Evolutionary conservation across 441 rosid species (phyloP).

Genomic region (Populus trichocarpa): DNA sequence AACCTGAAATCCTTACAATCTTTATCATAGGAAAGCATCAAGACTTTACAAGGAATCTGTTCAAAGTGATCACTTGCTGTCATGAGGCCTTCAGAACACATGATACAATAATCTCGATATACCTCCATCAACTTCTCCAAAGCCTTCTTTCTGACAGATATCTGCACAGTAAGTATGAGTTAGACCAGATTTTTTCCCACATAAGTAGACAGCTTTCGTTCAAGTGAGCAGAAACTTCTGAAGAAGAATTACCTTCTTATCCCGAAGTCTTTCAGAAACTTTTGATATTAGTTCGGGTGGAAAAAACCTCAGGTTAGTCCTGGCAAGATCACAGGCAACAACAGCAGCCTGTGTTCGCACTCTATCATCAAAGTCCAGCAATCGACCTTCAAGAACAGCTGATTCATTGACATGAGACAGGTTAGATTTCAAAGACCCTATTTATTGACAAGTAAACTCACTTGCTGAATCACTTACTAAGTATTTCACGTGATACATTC

Average conservation of each 20-base stretch:
- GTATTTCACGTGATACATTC: conserved; percentile 58
- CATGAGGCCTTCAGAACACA: conserved; percentile 69
- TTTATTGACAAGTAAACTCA: not conserved
- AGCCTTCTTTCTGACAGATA: conserved; percentile 81
- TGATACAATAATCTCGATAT: conserved; percentile 76
- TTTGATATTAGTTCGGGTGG: conserved; percentile 56
- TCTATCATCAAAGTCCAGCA: conserved; percentile 83
- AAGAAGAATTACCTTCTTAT: conserved; percentile 71
- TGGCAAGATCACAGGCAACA: conserved; percentile 78
- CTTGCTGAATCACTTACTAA: conserved; percentile 38
- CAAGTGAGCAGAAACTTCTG: conserved; percentile 4
- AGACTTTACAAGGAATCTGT: conserved; percentile 78
- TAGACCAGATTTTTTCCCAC: not conserved
- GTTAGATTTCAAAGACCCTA: conserved; percentile 12
- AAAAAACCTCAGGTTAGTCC: conserved; percentile 47
- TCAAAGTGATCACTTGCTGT: conserved; percentile 53
- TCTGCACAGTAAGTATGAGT: conserved; percentile 32
- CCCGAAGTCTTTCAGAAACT: conserved; percentile 82
- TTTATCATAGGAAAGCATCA: conserved; percentile 80
- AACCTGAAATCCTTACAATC: conserved; percentile 84
- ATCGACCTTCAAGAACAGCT: conserved; percentile 78
- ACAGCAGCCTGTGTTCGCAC: conserved; percentile 79
- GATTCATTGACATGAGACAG: conserved; percentile 24
- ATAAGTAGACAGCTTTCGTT: not conserved
- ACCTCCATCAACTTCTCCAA: conserved; percentile 67